phyloP scores from a whole-genome alignment of 2,329 filamentous ascomycete genomes.

The Epichloe festucae region DNA sequence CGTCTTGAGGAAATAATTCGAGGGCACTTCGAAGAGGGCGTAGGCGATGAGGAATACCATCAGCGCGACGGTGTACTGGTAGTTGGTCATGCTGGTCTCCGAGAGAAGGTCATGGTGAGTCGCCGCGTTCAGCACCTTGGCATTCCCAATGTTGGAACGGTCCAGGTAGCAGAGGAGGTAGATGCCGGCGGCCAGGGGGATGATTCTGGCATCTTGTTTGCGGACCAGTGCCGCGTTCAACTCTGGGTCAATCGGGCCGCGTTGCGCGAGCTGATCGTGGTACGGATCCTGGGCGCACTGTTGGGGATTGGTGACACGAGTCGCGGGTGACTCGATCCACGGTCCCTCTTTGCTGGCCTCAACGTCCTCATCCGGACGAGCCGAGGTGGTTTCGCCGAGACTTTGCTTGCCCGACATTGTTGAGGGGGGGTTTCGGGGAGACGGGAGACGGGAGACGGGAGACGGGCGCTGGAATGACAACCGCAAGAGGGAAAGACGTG shows the following conservation, averaged over 20 bases:
- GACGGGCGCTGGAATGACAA: too few relatives aligned
- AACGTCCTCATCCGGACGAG: background rate
- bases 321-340: background rate
- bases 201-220: conserved; percentile 49
- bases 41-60: conserved; percentile 50
- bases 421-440: too few relatives aligned
- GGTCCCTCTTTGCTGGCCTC: background rate
- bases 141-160: conserved; percentile 56
- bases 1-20: conserved; percentile 53
- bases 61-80: conserved; percentile 46
- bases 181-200: conserved; percentile 49
- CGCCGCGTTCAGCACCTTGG: conserved; percentile 50
- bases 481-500: too few relatives aligned
- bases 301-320: too few relatives aligned
- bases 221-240: background rate
- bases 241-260: background rate
- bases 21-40: conserved; percentile 49
- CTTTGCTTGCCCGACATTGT: background rate
- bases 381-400: background rate
- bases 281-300: background rate
- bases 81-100: conserved; percentile 46
- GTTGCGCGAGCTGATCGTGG: background rate
- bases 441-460: too few relatives aligned
- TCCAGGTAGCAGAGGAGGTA: conserved; percentile 58
- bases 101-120: conserved; percentile 48